Evolutionary conservation across 176 grass and related monocot species (phyloP).

Genomic region (Calamus simplicifolius): DNA sequence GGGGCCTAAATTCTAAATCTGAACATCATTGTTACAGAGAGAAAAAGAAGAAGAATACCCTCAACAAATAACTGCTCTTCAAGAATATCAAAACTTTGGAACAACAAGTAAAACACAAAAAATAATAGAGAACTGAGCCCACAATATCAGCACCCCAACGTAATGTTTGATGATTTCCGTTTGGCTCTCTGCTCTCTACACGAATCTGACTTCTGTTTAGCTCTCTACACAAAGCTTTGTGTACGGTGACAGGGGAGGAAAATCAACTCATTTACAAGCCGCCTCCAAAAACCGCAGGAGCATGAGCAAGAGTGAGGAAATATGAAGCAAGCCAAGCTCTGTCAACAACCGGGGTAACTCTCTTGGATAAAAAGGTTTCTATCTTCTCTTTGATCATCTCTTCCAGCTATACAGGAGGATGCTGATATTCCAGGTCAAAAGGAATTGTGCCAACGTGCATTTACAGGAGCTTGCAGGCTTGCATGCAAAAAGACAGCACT

Average conservation of each 20-base stretch:
- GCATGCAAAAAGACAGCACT: conserved; percentile 21
- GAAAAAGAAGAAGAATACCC: no score
- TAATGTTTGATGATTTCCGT: not conserved
- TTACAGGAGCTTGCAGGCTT: conserved; percentile 19
- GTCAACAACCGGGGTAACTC: not conserved
- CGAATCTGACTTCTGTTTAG: no score
- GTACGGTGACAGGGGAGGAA: not conserved
- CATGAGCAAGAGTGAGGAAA: not conserved
- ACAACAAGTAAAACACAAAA: no score
- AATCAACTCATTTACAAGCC: not conserved
- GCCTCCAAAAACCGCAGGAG: not conserved
- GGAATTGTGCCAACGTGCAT: conserved; percentile 13
- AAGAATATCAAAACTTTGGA: no score
- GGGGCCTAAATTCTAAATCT: no score
- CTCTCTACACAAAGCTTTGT: not conserved
- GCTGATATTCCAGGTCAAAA: conserved; percentile 7
- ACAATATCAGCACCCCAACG: not conserved
- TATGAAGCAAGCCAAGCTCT: not conserved
- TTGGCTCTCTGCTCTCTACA: no score
- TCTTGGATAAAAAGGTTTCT: not conserved
- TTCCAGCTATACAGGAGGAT: conserved; percentile 19
- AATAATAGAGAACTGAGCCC: no score
- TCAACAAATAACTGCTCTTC: no score
- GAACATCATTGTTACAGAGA: no score
- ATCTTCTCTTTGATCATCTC: conserved; percentile 12